Evolutionary conservation across 768 basidiomycete species (phyloP).

Genomic region (Sporobolomyces phaffii): DNA sequence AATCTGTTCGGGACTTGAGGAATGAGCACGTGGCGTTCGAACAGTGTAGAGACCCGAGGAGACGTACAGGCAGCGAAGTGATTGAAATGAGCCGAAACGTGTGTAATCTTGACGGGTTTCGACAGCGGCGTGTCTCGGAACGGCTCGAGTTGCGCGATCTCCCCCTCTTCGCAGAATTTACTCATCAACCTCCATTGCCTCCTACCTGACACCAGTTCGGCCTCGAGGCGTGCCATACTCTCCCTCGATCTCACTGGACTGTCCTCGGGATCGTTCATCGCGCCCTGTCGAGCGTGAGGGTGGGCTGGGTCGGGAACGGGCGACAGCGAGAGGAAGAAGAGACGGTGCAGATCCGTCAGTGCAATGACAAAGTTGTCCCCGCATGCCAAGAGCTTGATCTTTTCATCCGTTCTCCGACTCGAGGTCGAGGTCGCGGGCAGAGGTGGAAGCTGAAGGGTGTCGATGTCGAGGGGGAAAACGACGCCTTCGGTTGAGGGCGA

Average conservation of each 20-base stretch:
- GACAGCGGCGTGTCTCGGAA: conserved; percentile 5
- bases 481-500: conserved; percentile 10
- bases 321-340: conserved; percentile 57
- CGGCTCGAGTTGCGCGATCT: conserved; percentile 3
- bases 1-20: conserved; percentile 1
- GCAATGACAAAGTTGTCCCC: conserved; percentile 68
- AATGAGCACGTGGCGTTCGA: too few species aligned
- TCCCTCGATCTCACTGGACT: conserved; percentile 7
- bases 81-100: conserved; percentile 78
- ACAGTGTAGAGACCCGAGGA: too few species aligned
- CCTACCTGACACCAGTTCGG: conserved; percentile 47
- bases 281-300: conserved; percentile 14
- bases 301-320: conserved; percentile 41
- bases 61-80: conserved; percentile 60
- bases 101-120: conserved; percentile 39
- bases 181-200: conserved; percentile 45
- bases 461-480: conserved; percentile 18
- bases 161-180: conserved; percentile 34
- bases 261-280: conserved; percentile 13
- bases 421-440: background rate
- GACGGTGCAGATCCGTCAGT: conserved; percentile 71
- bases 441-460: conserved; percentile 29
- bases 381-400: conserved; percentile 73
- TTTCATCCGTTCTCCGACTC: conserved; percentile 28
- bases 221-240: conserved; percentile 42